A percentile compares a stretch with the other conserved stretches of the same genome.
phyloP scores from a whole-genome alignment of 108 stramenopile species.

The Hondaea fermentalgiana region DNA sequence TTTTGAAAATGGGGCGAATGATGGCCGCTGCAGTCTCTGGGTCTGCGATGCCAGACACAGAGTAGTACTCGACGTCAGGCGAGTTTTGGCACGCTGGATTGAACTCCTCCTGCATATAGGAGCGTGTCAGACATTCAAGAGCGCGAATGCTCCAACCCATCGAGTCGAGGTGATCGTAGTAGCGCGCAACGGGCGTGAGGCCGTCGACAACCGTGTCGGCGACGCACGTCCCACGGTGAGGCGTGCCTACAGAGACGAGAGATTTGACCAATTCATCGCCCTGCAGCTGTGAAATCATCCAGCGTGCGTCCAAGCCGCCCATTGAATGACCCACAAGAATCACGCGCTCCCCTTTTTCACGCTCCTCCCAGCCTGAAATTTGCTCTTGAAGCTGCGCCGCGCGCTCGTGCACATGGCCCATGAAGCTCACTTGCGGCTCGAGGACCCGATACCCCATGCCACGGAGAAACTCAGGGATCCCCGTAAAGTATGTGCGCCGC shows the following conservation, averaged over 20 bases:
- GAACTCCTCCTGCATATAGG: not conserved
- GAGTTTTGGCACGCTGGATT: not conserved
- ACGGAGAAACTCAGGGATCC: not conserved
- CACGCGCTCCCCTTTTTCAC: not conserved
- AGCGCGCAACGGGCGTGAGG: not conserved
- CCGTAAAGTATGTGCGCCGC: not conserved
- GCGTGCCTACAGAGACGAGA: not conserved
- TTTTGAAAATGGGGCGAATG: not conserved
- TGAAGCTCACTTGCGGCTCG: not conserved
- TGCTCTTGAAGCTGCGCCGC: not conserved
- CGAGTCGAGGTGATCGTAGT: not conserved
- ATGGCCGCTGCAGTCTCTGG: not conserved
- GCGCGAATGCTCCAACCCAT: not conserved
- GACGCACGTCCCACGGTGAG: not conserved
- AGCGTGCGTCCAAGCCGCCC: not conserved
- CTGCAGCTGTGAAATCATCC: not conserved
- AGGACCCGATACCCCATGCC: not conserved
- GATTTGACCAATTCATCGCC: not conserved
- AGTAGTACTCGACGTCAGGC: not conserved
- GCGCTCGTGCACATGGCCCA: constrained; percentile 9
- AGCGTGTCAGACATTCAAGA: not conserved
- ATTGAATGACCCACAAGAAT: not conserved
- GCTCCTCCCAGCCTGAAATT: not conserved
- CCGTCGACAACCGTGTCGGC: not conserved
- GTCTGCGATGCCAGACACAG: not conserved